Conservation (phyloP, 2,329 filamentous ascomycete species). For the Monilinia fructicola region DNA sequence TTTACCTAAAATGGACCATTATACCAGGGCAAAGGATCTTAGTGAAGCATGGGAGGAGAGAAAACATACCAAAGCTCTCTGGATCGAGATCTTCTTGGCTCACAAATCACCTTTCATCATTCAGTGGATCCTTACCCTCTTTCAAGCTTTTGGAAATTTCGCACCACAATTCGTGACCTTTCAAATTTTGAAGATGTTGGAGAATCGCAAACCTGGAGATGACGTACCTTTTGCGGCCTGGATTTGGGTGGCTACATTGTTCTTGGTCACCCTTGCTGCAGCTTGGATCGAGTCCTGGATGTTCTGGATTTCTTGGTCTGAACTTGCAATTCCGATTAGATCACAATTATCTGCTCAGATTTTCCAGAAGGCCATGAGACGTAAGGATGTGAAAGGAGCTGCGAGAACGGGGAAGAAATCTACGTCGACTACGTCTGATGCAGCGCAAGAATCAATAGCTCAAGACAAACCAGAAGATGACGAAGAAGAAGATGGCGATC, state of each 20-base stretch:
- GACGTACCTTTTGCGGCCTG: slow-evolving; percentile 56
- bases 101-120: slow-evolving; percentile 56
- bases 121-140: slow-evolving; percentile 57
- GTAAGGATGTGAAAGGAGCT: slow-evolving; percentile 71
- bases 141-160: slow-evolving; percentile 50
- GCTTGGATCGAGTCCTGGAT: slow-evolving; percentile 64
- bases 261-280: slow-evolving; percentile 53
- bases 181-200: slow-evolving; percentile 63
- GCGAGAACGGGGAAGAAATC: slow-evolving; percentile 48
- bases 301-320: slow-evolving; percentile 64
- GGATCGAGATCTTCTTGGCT: slow-evolving; percentile 58
- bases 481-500: slow-evolving; percentile 48
- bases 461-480: slow-evolving; percentile 40
- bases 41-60: slow-evolving; percentile 51
- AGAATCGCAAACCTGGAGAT: slow-evolving; percentile 51
- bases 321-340: slow-evolving; percentile 64
- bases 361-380: slow-evolving; percentile 73
- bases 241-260: slow-evolving; percentile 67
- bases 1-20: slow-evolving; percentile 59
- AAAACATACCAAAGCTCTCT: slow-evolving; percentile 53
- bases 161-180: slow-evolving; percentile 69
- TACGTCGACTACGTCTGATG: slow-evolving; percentile 29
- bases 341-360: slow-evolving; percentile 69
- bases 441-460: slow-evolving; percentile 33
- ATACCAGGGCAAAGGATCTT: slow-evolving; percentile 52